phyloP scores from a whole-genome alignment of 2,329 filamentous ascomycete genomes.

The Aspergillus amoenus region DNA sequence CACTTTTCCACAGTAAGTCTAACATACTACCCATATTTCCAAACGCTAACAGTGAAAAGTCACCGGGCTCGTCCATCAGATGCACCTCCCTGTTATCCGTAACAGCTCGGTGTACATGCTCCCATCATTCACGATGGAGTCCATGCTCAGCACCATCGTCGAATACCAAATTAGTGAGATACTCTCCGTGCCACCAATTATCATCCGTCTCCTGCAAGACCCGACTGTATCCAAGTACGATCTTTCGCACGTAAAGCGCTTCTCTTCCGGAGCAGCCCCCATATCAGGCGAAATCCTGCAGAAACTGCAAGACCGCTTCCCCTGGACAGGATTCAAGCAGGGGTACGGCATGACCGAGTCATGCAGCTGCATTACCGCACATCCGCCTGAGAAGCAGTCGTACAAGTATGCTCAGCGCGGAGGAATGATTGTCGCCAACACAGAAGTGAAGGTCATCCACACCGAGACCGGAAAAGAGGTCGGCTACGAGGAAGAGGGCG shows the following conservation, averaged over 20 bases:
- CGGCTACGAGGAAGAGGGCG: conserved; percentile 53
- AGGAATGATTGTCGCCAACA: conserved; percentile 56
- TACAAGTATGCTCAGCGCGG: conserved; percentile 50
- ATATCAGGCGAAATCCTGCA: conserved; percentile 58
- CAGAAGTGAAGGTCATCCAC: conserved; percentile 60
- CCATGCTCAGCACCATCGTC: conserved; percentile 55
- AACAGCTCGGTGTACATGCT: conserved; percentile 69
- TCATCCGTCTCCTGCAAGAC: conserved; percentile 61
- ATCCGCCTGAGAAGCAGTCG: conserved; percentile 55
- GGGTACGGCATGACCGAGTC: conserved; percentile 70
- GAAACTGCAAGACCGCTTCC: conserved; percentile 57
- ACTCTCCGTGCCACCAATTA: conserved; percentile 60
- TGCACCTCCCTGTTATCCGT: conserved; percentile 62
- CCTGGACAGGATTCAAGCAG: conserved; percentile 61
- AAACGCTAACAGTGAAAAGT: conserved; percentile 26
- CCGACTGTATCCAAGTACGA: conserved; percentile 48
- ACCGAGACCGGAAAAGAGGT: conserved; percentile 50
- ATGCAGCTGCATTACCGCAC: conserved; percentile 62
- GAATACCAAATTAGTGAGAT: conserved; percentile 57
- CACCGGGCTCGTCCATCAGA: conserved; percentile 61
- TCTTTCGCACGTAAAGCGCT: conserved; percentile 54
- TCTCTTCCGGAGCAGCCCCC: conserved; percentile 62
- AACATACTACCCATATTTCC: too few relatives aligned
- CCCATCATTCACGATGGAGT: conserved; percentile 61
- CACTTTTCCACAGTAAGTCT: conserved; percentile 55